Evolutionary conservation across 768 basidiomycete genomes (phyloP), one percentile per base, ranked within the genome.

Genomic region (Calocera cornea): DNA sequence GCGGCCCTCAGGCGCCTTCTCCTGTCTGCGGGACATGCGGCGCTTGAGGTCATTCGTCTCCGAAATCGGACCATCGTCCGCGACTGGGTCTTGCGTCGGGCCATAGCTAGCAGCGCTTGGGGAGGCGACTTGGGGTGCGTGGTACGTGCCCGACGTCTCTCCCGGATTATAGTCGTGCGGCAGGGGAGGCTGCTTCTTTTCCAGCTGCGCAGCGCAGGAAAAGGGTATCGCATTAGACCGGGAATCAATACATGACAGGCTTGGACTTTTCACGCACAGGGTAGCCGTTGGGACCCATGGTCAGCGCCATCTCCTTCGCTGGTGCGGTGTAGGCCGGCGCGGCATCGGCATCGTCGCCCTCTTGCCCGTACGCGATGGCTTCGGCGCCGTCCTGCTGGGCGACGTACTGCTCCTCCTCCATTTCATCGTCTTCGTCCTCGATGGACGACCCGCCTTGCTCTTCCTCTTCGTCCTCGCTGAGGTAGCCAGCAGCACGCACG

Each of bases 401-500:
- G 34, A 69, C 68, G 38, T 74, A 73, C 34, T 83, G 81, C 1
- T 80, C 80, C 1, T 79, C 82, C 22, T 85, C 85, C 34, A 78
- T 77, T 5, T 79, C 81, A 5, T 80, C 79, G 12, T 77, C 76
- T 67, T 80, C 78, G 69, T 83, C 80, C 68, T 85, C 83, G 36
- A 83, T 77, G 66, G 84, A 85, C 16, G 83, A 84, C 31, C 84
- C 85, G 66, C 86, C 87, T 1, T 87, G 87, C 29, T 81, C n/a
- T n/a, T n/a, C 82, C 12, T 79, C 82, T 40, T 85, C 86, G 2
- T 92, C 91, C 65, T 91, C 93, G 68, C 87, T 88, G n/a, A 83
- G 78, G 77, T 94, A 98, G 38, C 95, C 95, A 0, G 83, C 94
- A 1, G 87, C 83, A 65, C 94, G 80, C 19, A 99, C 97, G 29